Percentiles rank a stretch among this genome's conserved stretches.
phyloP scores from a whole-genome alignment of 2,329 filamentous ascomycete genomes.

The Fusarium sp. region DNA sequence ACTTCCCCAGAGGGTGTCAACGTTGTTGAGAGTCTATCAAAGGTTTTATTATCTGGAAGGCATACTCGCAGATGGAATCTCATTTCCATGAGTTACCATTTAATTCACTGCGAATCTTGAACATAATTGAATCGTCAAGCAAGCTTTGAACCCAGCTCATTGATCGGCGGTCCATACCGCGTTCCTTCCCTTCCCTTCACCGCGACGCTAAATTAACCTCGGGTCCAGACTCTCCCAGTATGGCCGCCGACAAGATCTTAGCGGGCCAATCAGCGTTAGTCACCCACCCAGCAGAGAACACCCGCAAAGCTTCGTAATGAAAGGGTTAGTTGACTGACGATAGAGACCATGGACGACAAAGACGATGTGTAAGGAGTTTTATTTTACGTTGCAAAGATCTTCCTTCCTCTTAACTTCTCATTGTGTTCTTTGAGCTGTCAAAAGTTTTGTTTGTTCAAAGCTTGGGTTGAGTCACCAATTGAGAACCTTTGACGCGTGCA shows the following conservation, averaged over 20 bases:
- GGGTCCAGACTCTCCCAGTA: background rate
- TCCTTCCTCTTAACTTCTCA: too few species aligned
- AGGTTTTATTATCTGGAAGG: background rate
- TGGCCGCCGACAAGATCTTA: background rate
- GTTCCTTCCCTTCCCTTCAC: background rate
- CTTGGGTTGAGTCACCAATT: too few species aligned
- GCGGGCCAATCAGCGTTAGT: background rate
- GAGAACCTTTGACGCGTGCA: too few species aligned
- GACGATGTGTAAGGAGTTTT: too few species aligned
- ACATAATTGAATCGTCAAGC: background rate
- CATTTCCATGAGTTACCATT: rapidly evolving
- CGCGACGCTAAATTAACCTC: background rate
- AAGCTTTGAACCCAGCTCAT: background rate
- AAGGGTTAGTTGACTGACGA: too few species aligned
- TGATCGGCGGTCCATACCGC: background rate
- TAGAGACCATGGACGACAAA: too few species aligned
- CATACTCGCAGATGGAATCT: background rate
- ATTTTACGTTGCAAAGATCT: too few species aligned
- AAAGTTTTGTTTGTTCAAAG: too few species aligned
- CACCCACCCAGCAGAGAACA: background rate
- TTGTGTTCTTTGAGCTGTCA: too few species aligned
- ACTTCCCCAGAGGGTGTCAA: background rate
- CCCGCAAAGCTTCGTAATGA: too few species aligned
- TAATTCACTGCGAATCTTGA: background rate
- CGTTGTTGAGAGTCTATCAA: background rate